A percentile compares a stretch with the other conserved stretches of the same genome.
Conservation (phyloP, 2,329 filamentous ascomycete species). For the Thielaviopsis euricoi region DNA sequence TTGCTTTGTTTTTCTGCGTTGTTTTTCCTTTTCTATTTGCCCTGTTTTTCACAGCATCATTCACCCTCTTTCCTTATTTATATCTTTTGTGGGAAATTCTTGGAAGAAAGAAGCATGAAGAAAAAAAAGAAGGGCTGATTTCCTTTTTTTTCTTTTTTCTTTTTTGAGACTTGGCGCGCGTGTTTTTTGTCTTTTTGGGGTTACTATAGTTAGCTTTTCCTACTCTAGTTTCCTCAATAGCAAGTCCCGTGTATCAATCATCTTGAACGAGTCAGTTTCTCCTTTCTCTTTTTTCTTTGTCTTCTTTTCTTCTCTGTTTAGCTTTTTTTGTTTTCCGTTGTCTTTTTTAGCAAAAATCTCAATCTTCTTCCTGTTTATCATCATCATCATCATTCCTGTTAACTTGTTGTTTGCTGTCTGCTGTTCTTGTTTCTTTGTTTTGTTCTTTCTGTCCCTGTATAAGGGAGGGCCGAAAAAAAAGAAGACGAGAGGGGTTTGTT, state of each 20-base stretch:
- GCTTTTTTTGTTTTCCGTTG: background rate
- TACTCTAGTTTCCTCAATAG: background rate
- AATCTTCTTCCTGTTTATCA: background rate
- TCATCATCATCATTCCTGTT: no score
- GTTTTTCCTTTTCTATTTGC: slow-evolving; percentile 6
- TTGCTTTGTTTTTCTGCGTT: slow-evolving; percentile 1
- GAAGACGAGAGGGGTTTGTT: no score
- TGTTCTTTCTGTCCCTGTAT: no score
- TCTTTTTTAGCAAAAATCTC: background rate
- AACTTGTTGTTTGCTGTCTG: background rate
- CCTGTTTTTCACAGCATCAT: slow-evolving; percentile 12
- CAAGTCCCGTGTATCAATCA: background rate
- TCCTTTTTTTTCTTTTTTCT: background rate
- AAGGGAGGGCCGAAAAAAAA: no score
- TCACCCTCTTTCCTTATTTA: slow-evolving; percentile 14
- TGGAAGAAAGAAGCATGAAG: background rate
- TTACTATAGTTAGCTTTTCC: background rate
- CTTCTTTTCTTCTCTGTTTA: background rate
- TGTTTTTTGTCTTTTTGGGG: background rate
- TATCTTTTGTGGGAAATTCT: slow-evolving; percentile 3
- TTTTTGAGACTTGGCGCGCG: background rate
- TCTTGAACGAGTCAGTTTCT: background rate
- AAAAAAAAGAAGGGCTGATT: background rate
- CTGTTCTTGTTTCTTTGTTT: background rate
- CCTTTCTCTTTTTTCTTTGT: background rate